Evolutionary conservation across 75 land plant genomes (phyloP).

Genomic region (Gnetum montanum): DNA sequence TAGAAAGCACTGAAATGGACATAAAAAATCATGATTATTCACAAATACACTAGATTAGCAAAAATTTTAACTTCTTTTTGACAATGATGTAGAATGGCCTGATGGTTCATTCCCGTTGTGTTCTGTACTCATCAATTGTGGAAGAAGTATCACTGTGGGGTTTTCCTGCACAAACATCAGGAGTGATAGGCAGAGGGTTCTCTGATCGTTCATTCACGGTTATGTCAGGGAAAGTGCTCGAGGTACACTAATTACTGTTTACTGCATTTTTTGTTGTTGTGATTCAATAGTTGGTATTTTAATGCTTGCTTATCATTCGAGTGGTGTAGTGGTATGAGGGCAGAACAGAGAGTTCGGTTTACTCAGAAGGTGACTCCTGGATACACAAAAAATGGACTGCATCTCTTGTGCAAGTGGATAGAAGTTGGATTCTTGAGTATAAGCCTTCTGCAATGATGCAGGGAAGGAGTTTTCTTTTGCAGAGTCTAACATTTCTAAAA

Average conservation of each 20-base stretch:
- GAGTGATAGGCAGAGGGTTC: slow-evolving; percentile 13
- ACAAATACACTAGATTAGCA: no score
- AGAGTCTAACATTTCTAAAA: neutral
- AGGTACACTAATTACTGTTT: slow-evolving; percentile 27
- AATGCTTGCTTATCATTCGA: neutral
- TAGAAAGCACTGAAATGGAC: no score
- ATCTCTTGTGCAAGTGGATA: slow-evolving; percentile 39
- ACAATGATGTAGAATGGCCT: slow-evolving; percentile 22
- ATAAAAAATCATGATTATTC: no score
- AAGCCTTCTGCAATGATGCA: neutral
- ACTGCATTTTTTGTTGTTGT: neutral
- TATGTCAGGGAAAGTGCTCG: slow-evolving; percentile 27
- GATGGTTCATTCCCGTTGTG: slow-evolving; percentile 43
- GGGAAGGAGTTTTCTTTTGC: neutral
- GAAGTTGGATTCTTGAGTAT: slow-evolving; percentile 58
- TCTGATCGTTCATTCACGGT: slow-evolving; percentile 20
- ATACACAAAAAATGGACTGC: slow-evolving; percentile 27
- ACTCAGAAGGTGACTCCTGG: slow-evolving; percentile 43
- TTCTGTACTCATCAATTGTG: slow-evolving; percentile 33
- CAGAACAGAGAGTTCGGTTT: slow-evolving; percentile 7
- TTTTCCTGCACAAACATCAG: slow-evolving; percentile 54
- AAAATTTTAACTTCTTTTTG: neutral
- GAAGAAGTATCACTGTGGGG: slow-evolving; percentile 78
- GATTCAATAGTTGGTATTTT: neutral
- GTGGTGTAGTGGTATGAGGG: slow-evolving; percentile 52